Conservation (phyloP, 2,329 filamentous ascomycete genomes). For the Tolypocladium cylindrosporum region DNA sequence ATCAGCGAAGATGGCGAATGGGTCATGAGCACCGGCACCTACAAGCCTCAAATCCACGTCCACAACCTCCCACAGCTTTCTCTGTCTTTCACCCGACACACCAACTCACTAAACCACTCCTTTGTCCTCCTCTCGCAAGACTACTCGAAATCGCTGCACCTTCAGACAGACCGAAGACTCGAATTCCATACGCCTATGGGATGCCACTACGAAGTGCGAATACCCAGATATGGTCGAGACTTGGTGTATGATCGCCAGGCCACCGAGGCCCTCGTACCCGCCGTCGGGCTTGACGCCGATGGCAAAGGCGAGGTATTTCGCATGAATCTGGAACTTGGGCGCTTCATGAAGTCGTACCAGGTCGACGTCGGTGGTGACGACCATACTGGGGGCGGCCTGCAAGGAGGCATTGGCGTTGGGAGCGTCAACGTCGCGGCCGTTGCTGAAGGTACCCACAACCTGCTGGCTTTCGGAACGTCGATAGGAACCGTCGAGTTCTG, state of each 20-base stretch:
- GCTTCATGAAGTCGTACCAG: constrained; percentile 92
- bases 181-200: constrained; percentile 89
- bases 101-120: constrained; percentile 80
- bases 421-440: constrained; percentile 81
- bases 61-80: constrained; percentile 90
- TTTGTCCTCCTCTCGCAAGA: constrained; percentile 83
- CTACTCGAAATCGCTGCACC: constrained; percentile 87
- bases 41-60: constrained; percentile 66
- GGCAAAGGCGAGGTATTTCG: constrained; percentile 88
- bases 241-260: constrained; percentile 73
- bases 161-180: constrained; percentile 82
- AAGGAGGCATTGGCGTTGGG: constrained; percentile 77
- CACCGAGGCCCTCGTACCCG: constrained; percentile 76
- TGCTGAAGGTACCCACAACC: constrained; percentile 80
- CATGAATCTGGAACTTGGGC: constrained; percentile 80
- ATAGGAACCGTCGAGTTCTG: constrained; percentile 95
- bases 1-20: constrained; percentile 94
- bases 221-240: constrained; percentile 88
- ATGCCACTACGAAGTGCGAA: constrained; percentile 77
- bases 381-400: constrained; percentile 63
- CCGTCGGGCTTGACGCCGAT: constrained; percentile 78
- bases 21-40: constrained; percentile 87
- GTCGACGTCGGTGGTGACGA: constrained; percentile 84
- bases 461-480: constrained; percentile 88
- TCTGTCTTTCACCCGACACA: constrained; percentile 89